phyloP scores from a whole-genome alignment of 2,329 filamentous ascomycete genomes.

The Pseudophaeomoniella oleicola region DNA sequence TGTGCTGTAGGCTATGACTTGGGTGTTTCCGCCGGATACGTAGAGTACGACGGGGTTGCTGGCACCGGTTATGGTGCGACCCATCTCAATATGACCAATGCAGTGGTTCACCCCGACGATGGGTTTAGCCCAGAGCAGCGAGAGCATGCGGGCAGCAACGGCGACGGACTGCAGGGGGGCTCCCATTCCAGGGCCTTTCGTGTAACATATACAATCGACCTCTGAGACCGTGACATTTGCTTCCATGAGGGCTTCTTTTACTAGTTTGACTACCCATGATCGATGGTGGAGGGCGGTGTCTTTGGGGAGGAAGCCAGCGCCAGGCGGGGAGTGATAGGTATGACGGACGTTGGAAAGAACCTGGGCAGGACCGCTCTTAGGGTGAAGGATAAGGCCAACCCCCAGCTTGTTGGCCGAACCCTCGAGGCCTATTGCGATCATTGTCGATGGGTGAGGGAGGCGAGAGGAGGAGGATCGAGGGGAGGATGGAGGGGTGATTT shows the following conservation, averaged over 20 bases:
- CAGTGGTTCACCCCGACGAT: slow-evolving; percentile 95
- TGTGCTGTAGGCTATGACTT: slow-evolving; percentile 92
- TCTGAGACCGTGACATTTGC: slow-evolving; percentile 49
- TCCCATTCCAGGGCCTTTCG: slow-evolving; percentile 91
- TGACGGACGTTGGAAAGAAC: slow-evolving; percentile 90
- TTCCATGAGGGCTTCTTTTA: slow-evolving; percentile 61
- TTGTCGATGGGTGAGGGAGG: too few species aligned
- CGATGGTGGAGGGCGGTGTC: slow-evolving; percentile 92
- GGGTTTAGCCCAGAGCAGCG: slow-evolving; percentile 73
- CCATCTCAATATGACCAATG: slow-evolving; percentile 98
- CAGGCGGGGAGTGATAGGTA: slow-evolving; percentile 83
- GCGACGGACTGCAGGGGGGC: slow-evolving; percentile 79
- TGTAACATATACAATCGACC: slow-evolving; percentile 89
- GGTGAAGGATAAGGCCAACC: slow-evolving; percentile 79
- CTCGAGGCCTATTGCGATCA: slow-evolving; percentile 64
- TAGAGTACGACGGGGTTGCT: slow-evolving; percentile 89
- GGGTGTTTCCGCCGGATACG: slow-evolving; percentile 89
- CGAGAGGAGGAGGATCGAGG: too few species aligned
- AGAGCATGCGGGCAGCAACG: slow-evolving; percentile 66
- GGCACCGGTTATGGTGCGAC: slow-evolving; percentile 78
- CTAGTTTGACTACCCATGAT: slow-evolving; percentile 65
- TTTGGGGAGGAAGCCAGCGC: slow-evolving; percentile 89
- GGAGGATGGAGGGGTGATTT: too few species aligned
- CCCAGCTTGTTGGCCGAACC: slow-evolving; percentile 97
- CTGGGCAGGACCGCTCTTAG: slow-evolving; percentile 39